Percentiles rank a stretch among this genome's conserved stretches.
phyloP scores from a whole-genome alignment of 1,139 yeast genomes.

The Taphrina populina region DNA sequence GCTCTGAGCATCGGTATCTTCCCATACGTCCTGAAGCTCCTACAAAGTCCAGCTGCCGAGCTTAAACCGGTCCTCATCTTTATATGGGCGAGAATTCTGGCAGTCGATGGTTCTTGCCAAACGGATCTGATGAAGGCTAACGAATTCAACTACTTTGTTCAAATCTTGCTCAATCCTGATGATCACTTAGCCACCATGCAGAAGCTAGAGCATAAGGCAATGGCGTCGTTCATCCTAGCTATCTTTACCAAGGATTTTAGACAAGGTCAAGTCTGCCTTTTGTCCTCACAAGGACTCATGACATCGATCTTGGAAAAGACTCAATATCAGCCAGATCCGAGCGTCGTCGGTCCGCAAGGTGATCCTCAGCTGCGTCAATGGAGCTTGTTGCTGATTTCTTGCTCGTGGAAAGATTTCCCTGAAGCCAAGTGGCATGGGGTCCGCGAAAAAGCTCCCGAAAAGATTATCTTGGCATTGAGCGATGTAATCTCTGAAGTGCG shows the following conservation, averaged over 20 bases:
- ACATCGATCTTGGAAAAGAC: conserved; percentile 40
- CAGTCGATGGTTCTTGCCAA: conserved; percentile 89
- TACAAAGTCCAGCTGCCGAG: conserved; percentile 95
- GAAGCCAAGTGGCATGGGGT: conserved; percentile 74
- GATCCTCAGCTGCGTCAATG: conserved; percentile 90
- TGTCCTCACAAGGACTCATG: conserved; percentile 27
- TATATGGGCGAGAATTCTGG: conserved; percentile 97
- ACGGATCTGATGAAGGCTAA: conserved; percentile 87
- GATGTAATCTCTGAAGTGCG: conserved; percentile 97
- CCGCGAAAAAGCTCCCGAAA: conserved; percentile 62
- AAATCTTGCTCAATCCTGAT: conserved; percentile 59
- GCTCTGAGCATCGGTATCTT: conserved; percentile 93
- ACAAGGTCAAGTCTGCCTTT: conserved; percentile 72
- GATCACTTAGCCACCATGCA: conserved; percentile 47
- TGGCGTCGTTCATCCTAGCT: conserved; percentile 88
- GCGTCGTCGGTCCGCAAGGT: conserved; percentile 22
- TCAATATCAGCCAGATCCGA: conserved; percentile 59
- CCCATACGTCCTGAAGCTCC: conserved; percentile 84
- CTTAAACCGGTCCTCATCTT: conserved; percentile 89
- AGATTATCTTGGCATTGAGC: conserved; percentile 58
- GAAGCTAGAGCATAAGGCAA: conserved; percentile 77
- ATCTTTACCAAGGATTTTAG: conserved; percentile 77
- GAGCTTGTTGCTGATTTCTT: conserved; percentile 78
- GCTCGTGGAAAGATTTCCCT: conserved; percentile 68
- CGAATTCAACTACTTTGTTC: conserved; percentile 83